Evolutionary conservation across 176 grass and related monocot genomes (phyloP), one percentile per base, ranked within the genome.

Genomic region (Eleusine indica): DNA sequence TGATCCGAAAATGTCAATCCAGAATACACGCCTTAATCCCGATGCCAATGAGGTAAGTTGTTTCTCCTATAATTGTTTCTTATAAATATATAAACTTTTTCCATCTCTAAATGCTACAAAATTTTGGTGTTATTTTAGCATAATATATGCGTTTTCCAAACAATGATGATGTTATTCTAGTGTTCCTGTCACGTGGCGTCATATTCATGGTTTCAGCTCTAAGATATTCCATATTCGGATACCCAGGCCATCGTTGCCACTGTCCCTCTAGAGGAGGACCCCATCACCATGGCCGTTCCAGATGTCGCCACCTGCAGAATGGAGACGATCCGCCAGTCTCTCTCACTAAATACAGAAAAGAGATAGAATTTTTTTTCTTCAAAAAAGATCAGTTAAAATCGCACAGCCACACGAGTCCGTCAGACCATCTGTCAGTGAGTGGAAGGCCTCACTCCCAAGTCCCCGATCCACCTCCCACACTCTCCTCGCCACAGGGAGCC

Each of bases 351-450:
- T 57, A 0, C 41, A 64, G 25, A 4, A 6, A 37, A 70, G 49
- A 5, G 4, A 44, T n/a, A 56, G 19, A 81, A 48, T 35, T 44
- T 22, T 57, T 19, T 18, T 4, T 40, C 9, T 11, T 40, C 4
- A 3, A 7, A 75, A 35, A 58, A 48, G 9, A 78, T 19, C 7
- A 54, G 83, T 29, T 82, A 77, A 82, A 73, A 78, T 86, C 37
- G 81, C 74, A 74, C 40, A 86, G 79, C 84, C 88, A 79, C 83
- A 86, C 65, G 77, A 85, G 40, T 46, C 12, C 49, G 70, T 84
- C 71, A 76, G 53, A 75, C 64, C 19, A 63, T 89, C 44, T 72
- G 25, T 86, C 69, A 57, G 18, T 75, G 70, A 62, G 70, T 57
- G 68, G 70, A 53, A 54, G 56, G 67, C 75, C 77, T 75, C 82